Base-by-base conservation (phyloP, 768 basidiomycete genomes). In the Leucosporidium yakuticum region DNA sequence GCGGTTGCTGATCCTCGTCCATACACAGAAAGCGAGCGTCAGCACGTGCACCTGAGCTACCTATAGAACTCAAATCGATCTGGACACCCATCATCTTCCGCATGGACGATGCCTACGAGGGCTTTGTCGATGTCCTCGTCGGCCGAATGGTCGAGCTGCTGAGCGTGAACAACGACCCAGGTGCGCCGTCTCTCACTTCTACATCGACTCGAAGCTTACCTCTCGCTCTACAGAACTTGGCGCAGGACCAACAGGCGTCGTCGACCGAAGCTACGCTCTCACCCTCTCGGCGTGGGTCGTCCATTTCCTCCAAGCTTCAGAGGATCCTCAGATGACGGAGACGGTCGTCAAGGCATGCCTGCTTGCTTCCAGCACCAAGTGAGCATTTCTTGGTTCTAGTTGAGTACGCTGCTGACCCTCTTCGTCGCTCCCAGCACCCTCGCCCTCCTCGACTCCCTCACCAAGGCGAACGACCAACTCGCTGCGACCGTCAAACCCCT, bases 301-400 rank as follows among this genome's bases (percentile, higher is more conserved):
- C 0, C 65, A 65, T 39, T 32, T 62, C 31, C 48, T 65, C 20
- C 49, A 65, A 6, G 17, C 11, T 8, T 23, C 60, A 6, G 68
- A 61, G 1, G 59, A 36, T 17, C 48, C 36, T 3, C 23, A 29
- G 23, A 34, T 32, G 14, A 47, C 65, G 12, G 61, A 65, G 48
- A 57, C 56, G 27, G 64, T 69, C n/a, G 17, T 69, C 50, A 65
- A 65, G 47, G 50, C 61, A 19, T 69, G 64, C 23, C 21, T 65
- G 27, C 23, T 65, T 20, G 31, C 64, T 23, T 32, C 49, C 4
- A 50, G 32, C 39, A 31, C 59, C 39, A 7, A 17, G 29, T 32
- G 17, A 23, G 19, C n/a, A 25, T n/a, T 44, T 47, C 25, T 14
- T 25, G 32, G 47, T 39, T 49, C 19, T 39, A 32, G 6, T 39